These are phyloP conservation scores for Arabidopsis hybrid DNA, from an alignment of 441 rosid genomes.

Conservation along the genomic window DNA sequence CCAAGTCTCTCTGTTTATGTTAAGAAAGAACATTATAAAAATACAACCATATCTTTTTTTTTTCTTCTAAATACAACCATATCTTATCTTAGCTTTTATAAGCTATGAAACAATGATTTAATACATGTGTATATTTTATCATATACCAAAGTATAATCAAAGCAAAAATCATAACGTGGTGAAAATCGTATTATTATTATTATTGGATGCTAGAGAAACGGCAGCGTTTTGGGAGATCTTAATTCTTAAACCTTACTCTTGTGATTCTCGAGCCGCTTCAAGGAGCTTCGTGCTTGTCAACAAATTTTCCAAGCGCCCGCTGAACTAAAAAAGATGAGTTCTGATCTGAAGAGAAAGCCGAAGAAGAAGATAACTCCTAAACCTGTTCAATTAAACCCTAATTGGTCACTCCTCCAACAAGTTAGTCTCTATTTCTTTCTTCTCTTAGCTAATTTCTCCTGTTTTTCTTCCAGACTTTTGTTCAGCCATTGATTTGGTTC, in stretches of 20 bases:
- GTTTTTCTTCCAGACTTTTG: background rate
- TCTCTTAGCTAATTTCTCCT: slow-evolving; percentile 10
- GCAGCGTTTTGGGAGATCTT: slow-evolving; percentile 29
- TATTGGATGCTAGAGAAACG: background rate
- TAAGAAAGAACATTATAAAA: background rate
- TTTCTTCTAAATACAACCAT: background rate
- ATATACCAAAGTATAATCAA: background rate
- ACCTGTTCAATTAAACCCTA: slow-evolving; percentile 59
- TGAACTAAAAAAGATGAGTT: slow-evolving; percentile 37
- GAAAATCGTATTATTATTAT: background rate
- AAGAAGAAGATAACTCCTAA: slow-evolving; percentile 49
- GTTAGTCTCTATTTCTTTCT: slow-evolving; percentile 40
- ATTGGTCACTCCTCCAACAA: slow-evolving; percentile 79
- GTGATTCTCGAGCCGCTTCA: slow-evolving; percentile 27
- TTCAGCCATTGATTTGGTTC: slow-evolving; percentile 18
- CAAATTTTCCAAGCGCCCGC: background rate
- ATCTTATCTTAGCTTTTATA: background rate
- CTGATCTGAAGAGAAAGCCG: slow-evolving; percentile 45
- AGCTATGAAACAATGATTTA: background rate
- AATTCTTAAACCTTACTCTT: slow-evolving; percentile 37
- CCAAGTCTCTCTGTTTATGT: slow-evolving; percentile 21
- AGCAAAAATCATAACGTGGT: background rate
- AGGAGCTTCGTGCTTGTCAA: background rate
- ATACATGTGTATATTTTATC: background rate
- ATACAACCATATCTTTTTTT: background rate